Evolutionary conservation across 2,329 filamentous ascomycete genomes (phyloP).

Genomic region (Xylariaceae sp.): DNA sequence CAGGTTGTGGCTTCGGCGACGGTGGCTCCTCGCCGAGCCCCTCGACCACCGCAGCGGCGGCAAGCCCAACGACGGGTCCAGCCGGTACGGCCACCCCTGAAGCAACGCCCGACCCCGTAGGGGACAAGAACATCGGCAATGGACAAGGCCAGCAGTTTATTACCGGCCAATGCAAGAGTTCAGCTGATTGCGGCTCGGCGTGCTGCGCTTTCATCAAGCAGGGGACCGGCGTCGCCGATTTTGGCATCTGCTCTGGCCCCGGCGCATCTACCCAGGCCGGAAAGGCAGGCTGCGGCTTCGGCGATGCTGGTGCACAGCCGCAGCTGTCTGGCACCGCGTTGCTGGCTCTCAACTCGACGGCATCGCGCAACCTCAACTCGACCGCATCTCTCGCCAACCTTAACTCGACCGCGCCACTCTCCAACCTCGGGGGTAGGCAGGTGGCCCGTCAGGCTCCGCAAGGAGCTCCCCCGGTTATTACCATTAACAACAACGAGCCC

Average conservation of each 20-base stretch:
- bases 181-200: conserved; percentile 32
- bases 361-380: too few relatives aligned
- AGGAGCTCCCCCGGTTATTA: too few relatives aligned
- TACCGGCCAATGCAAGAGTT: conserved; percentile 32
- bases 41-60: too few relatives aligned
- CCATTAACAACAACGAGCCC: conserved; percentile 12
- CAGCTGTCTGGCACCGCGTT: too few relatives aligned
- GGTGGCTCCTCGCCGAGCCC: conserved; percentile 2
- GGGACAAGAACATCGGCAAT: conserved; percentile 34
- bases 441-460: not conserved
- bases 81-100: not conserved
- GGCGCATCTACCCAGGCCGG: conserved; percentile 31
- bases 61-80: too few relatives aligned
- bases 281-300: conserved; percentile 37
- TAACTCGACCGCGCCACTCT: too few relatives aligned
- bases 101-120: conserved; percentile 28
- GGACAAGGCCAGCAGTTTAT: conserved; percentile 33
- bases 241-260: conserved; percentile 32
- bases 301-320: conserved; percentile 7
- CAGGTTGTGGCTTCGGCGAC: conserved; percentile 33
- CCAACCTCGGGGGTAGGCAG: not conserved
- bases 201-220: conserved; percentile 36
- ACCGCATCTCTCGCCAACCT: too few relatives aligned
- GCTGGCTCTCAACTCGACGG: too few relatives aligned
- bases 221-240: not conserved